Evolutionary conservation across 345 rosid species (phyloP), one percentile per base, ranked within the genome.

Genomic region (Geranium rotundifolium): DNA sequence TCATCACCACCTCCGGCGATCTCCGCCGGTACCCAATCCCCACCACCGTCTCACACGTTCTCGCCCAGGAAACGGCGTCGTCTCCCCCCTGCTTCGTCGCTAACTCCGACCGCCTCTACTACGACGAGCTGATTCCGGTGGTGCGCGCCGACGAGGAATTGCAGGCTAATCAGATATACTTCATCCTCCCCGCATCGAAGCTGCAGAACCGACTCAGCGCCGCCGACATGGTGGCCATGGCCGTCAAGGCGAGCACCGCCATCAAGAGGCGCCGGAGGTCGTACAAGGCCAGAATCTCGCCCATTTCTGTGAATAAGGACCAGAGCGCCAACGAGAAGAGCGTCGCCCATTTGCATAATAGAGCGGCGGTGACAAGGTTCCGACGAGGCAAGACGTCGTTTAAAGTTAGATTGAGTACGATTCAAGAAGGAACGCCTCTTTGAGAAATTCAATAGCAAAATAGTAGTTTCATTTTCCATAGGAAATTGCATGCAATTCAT

Each of bases 211-310:
- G 50, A 29, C 62, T 77, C 13, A 59, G 56, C 54, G 69, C 76
- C 19, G 49, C 69, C 2, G 71, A 74, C 27, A 77, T 77, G 76
- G 78, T 78, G 6, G 65, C 67, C 14, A 65, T 77, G 67, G 78
- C 81, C 0, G 74, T 68, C 5, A 77, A 74, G 71, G 81, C 81
- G 13, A 68, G 71, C 65, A 37, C 69, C 15, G 81, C 72, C 7
- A 41, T 76, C 17, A 65, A 69, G 65, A n/a, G 29, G 58, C 15
- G n/a, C 1, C 19, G 41, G 34, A 29, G 19, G 2, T 29, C 60
- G 27, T 19, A 3, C 60, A 63, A 10, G 75, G 55, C 39, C 31
- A 54, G 37, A 41, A 63, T 69, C 31, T 64, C 72, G 18, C 72
- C 72, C 6, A 39, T 59, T n/a, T 63, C 29, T 17, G 67, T 71